Base-by-base conservation (phyloP, 2,329 filamentous ascomycete genomes). In the Trichoderma endophyticum region DNA sequence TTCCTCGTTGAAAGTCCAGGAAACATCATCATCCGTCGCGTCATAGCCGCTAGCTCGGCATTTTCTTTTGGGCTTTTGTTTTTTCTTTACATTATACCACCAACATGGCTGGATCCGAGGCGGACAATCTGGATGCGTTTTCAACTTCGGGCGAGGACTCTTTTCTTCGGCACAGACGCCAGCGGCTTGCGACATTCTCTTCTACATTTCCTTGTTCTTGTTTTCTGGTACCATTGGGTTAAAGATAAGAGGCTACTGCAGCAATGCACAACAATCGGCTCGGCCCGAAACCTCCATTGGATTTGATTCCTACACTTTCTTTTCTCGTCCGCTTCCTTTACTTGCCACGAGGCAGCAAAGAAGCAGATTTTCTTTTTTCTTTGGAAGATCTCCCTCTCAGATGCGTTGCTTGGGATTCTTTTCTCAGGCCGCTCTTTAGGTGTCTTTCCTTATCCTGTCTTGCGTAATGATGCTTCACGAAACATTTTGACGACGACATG, bases 181-280 rank as follows among this genome's bases (percentile, higher is more conserved):
- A 81, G 83, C 82, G 83, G 83, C 81, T 82, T 82, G 82, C 82
- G 77, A 80, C 73, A 75, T 76, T 77, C 76, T 77, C 76, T 76
- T 77, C 76, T 74, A 73, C 73, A 80, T 75, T 71, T 75, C 57
- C 66, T 70, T 70, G 32, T 73, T 77, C 76, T 76, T 76, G 71
- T 78, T 76, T 70, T 75, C 56, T 69, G 73, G 73, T 74, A 68
- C 68, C 66, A 73, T 75, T 76, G 77, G 78, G 75, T 80, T 78
- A 79, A 82, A 86, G 83, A 85, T 81, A 88, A 88, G 86, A 89
- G 83, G 84, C 87, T 86, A 79, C 86, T 84, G 88, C 88, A 90
- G 88, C 88, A 88, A 90, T 90, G 88, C 88, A 88, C 83, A 81
- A 81, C 78, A 81, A 82, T 84, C 83, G 84, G 84, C 82, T 77